phyloP scores from a whole-genome alignment of 768 basidiomycete genomes.

The Agrocybe pediades region DNA sequence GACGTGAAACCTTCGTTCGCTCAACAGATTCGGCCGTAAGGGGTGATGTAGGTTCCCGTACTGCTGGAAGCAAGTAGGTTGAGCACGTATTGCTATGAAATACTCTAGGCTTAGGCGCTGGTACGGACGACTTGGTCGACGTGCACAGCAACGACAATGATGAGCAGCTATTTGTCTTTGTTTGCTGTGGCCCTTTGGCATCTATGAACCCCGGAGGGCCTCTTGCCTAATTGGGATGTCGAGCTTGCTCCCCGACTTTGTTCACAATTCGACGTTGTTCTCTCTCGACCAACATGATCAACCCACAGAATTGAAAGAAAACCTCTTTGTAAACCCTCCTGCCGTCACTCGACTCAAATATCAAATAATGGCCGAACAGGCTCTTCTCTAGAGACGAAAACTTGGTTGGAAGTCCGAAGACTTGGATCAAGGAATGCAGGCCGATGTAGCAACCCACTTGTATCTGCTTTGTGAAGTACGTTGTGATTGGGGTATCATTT shows the following conservation, averaged over 20 bases:
- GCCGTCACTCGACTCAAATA: too few relatives aligned
- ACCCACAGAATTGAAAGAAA: too few relatives aligned
- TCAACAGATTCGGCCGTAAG: conserved; percentile 7
- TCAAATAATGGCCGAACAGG: too few relatives aligned
- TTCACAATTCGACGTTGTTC: neutral
- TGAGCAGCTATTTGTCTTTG: conserved; percentile 29
- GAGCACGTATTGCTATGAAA: conserved; percentile 15
- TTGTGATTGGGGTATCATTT: conserved; percentile 33
- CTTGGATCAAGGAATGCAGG: too few relatives aligned
- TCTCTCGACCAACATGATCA: neutral
- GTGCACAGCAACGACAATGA: conserved; percentile 28
- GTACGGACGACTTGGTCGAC: conserved; percentile 21
- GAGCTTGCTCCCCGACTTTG: neutral
- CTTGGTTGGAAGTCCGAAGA: too few relatives aligned
- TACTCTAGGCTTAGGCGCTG: conserved; percentile 23
- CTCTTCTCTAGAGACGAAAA: too few relatives aligned
- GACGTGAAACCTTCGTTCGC: conserved; percentile 12
- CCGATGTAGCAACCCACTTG: too few relatives aligned
- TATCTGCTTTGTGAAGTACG: too few relatives aligned
- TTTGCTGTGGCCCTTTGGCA: conserved; percentile 16
- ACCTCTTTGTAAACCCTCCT: too few relatives aligned
- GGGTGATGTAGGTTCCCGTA: conserved; percentile 7
- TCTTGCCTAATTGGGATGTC: neutral
- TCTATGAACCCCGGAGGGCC: neutral
- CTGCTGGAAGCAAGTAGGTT: conserved; percentile 11